Evolutionary conservation across 768 basidiomycete species (phyloP).

Genomic region (Russula emetica): DNA sequence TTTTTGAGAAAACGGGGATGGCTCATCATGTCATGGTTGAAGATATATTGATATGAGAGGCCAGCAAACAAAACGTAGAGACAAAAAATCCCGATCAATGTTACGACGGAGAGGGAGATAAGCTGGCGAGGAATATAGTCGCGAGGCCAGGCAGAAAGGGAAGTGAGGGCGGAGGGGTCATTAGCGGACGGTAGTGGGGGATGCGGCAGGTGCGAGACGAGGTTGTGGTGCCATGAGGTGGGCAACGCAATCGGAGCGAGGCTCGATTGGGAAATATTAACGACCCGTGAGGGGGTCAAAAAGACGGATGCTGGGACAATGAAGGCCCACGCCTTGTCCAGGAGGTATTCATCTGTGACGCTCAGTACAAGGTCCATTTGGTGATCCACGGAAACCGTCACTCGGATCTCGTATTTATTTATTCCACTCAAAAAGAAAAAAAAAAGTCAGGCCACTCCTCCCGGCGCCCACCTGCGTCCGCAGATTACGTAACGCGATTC

Average conservation of each 20-base stretch:
- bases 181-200: constrained; percentile 41
- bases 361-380: constrained; percentile 82
- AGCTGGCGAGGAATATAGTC: constrained; percentile 78
- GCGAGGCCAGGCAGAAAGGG: constrained; percentile 75
- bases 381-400: background rate
- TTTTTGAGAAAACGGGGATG: constrained; percentile 92
- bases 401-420: constrained; percentile 3
- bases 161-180: constrained; percentile 31
- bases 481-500: background rate
- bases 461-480: background rate
- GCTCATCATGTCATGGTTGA: constrained; percentile 92
- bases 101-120: constrained; percentile 64
- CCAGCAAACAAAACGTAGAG: constrained; percentile 90
- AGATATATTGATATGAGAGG: constrained; percentile 78
- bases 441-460: constrained; percentile 11
- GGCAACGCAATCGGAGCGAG: constrained; percentile 35
- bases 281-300: constrained; percentile 20
- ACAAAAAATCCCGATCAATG: constrained; percentile 72
- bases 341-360: constrained; percentile 61
- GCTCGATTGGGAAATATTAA: constrained; percentile 25
- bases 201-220: constrained; percentile 55
- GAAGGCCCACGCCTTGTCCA: constrained; percentile 77
- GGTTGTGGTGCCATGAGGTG: constrained; percentile 42
- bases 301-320: constrained; percentile 54
- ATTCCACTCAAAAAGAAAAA: background rate